Conservation (phyloP, 441 rosid species). For the Mallotus repandus region DNA sequence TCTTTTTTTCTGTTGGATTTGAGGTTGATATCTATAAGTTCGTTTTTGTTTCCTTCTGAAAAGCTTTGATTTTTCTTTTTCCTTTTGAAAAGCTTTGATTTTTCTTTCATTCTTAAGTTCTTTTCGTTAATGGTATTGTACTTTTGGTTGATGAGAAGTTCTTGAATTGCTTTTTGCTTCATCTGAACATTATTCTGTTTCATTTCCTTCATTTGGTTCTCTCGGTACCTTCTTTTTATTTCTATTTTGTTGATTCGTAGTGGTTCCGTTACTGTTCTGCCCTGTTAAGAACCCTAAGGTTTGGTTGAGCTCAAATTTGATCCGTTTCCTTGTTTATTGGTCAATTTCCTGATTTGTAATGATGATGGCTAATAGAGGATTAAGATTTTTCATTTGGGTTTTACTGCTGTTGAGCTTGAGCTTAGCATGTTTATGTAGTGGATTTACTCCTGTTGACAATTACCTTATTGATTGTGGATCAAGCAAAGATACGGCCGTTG, state of each 20-base stretch:
- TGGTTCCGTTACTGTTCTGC: too few relatives aligned
- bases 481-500: conserved; percentile 42
- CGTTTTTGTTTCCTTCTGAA: neutral
- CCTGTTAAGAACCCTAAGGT: neutral
- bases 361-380: conserved; percentile 35
- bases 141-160: neutral
- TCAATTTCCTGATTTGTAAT: neutral
- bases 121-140: neutral
- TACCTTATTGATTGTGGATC: conserved; percentile 87
- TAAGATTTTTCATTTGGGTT: conserved; percentile 32
- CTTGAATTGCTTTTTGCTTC: too few relatives aligned
- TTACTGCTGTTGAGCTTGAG: conserved; percentile 38
- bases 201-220: neutral
- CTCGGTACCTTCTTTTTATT: too few relatives aligned
- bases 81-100: neutral
- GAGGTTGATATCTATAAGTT: too few relatives aligned
- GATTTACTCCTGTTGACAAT: conserved; percentile 66
- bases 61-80: too few relatives aligned
- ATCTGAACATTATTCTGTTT: neutral
- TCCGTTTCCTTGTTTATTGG: conserved; percentile 1
- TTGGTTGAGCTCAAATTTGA: conserved; percentile 13
- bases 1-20: neutral
- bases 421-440: conserved; percentile 46
- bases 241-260: too few relatives aligned
- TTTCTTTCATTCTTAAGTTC: neutral